These are phyloP conservation scores for Moricandia arvensis DNA, from an alignment of 345 rosid genomes.

Conservation along the genomic window DNA sequence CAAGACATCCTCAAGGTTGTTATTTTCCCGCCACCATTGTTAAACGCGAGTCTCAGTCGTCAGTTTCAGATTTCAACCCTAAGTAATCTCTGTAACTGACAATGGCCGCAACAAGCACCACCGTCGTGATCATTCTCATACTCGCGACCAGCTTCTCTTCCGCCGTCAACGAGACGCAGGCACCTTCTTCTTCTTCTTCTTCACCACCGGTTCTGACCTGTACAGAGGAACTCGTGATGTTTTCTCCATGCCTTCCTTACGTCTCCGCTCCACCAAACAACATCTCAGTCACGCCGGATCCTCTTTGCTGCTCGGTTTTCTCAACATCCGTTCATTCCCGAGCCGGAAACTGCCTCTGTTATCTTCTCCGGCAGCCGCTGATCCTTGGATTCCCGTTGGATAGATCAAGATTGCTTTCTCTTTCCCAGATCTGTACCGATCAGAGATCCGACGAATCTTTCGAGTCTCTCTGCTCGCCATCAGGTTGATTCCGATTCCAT, in stretches of 20 bases:
- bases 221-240: conserved; percentile 52
- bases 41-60: conserved; percentile 18
- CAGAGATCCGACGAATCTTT: conserved; percentile 27
- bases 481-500: conserved; percentile 19
- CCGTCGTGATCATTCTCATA: conserved; percentile 4
- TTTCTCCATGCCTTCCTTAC: conserved; percentile 77
- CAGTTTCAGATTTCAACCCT: neutral
- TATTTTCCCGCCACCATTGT: conserved; percentile 35
- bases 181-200: conserved; percentile 30
- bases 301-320: conserved; percentile 64
- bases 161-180: conserved; percentile 25
- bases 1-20: neutral
- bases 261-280: conserved; percentile 65
- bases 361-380: conserved; percentile 58
- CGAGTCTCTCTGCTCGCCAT: conserved; percentile 52
- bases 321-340: conserved; percentile 39
- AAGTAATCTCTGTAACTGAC: conserved; percentile 9
- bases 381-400: conserved; percentile 80
- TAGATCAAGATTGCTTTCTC: conserved; percentile 50
- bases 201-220: conserved; percentile 31
- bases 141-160: conserved; percentile 23
- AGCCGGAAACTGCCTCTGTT: conserved; percentile 62
- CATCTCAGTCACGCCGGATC: conserved; percentile 37
- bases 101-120: conserved; percentile 25
- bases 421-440: conserved; percentile 49